Conservation (phyloP, 1,284 basidiomycete species). For the Sanghuangporus weigelae region DNA sequence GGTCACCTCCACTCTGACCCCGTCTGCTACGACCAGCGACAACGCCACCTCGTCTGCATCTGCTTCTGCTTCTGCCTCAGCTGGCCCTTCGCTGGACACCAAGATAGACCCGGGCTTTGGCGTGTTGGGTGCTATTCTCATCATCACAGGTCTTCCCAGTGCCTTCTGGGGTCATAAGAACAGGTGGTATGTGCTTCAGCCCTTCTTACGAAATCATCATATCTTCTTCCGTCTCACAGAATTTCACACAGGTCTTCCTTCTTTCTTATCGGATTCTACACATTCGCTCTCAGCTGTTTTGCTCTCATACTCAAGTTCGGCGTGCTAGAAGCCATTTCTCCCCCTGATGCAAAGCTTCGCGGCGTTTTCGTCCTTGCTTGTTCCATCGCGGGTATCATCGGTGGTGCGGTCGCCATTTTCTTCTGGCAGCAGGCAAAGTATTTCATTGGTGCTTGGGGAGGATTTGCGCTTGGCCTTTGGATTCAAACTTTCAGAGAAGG, state of each 20-base stretch:
- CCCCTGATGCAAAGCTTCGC: conserved; percentile 71
- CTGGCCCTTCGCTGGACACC: conserved; percentile 58
- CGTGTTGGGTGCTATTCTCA: conserved; percentile 83
- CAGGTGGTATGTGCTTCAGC: conserved; percentile 57
- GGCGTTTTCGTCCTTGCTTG: conserved; percentile 88
- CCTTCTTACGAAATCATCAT: conserved; percentile 16
- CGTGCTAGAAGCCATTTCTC: conserved; percentile 73
- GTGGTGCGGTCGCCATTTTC: conserved; percentile 83
- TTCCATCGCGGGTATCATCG: conserved; percentile 74
- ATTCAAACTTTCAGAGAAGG: conserved; percentile 81
- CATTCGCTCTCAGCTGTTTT: conserved; percentile 78
- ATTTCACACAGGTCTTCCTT: conserved; percentile 70
- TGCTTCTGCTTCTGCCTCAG: conserved; percentile 43
- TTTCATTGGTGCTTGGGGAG: conserved; percentile 85
- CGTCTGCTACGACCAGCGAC: conserved; percentile 29
- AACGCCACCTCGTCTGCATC: conserved; percentile 34
- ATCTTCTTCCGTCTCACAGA: conserved; percentile 14
- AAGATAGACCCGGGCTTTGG: conserved; percentile 85
- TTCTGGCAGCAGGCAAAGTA: conserved; percentile 86
- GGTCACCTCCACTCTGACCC: conserved; percentile 45
- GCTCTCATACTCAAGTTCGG: conserved; percentile 90
- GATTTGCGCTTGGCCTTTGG: conserved; percentile 83
- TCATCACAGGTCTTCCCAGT: conserved; percentile 84
- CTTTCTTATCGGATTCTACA: conserved; percentile 89
- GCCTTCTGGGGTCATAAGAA: conserved; percentile 92